These are phyloP conservation scores for Boletus rubescentipes DNA, from an alignment of 768 basidiomycete genomes.

Conservation along the genomic window DNA sequence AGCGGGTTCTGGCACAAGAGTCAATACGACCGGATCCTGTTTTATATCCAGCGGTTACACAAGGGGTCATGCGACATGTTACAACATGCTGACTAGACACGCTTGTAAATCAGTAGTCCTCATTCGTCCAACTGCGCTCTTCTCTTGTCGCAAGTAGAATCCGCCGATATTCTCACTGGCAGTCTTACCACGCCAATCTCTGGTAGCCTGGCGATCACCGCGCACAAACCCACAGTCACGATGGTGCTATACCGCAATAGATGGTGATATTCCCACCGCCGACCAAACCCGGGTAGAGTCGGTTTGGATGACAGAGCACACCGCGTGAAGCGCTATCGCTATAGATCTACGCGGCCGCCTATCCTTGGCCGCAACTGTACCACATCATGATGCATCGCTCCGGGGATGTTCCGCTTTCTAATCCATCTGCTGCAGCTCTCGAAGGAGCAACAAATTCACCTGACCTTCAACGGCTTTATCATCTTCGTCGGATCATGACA, in stretches of 20 bases:
- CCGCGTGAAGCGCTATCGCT: neutral
- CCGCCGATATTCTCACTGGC: neutral
- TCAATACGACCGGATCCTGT: neutral
- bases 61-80: neutral
- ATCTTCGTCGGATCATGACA: neutral
- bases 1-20: neutral
- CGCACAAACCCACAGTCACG: slow-evolving; percentile 4
- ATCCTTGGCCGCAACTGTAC: too few species aligned
- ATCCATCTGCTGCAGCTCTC: neutral
- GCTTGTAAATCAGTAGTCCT: neutral
- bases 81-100: too few species aligned
- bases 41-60: slow-evolving; percentile 5
- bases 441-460: neutral
- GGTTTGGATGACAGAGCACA: neutral
- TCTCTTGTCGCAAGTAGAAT: too few species aligned
- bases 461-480: neutral
- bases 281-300: neutral
- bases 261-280: slow-evolving; percentile 2
- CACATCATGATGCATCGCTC: too few species aligned
- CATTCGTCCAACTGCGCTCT: too few species aligned
- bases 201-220: too few species aligned
- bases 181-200: neutral
- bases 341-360: neutral
- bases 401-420: neutral
- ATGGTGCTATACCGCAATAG: neutral